phyloP scores from a whole-genome alignment of 164 flowering plant species.

The Chloranthus sessilifolius region DNA sequence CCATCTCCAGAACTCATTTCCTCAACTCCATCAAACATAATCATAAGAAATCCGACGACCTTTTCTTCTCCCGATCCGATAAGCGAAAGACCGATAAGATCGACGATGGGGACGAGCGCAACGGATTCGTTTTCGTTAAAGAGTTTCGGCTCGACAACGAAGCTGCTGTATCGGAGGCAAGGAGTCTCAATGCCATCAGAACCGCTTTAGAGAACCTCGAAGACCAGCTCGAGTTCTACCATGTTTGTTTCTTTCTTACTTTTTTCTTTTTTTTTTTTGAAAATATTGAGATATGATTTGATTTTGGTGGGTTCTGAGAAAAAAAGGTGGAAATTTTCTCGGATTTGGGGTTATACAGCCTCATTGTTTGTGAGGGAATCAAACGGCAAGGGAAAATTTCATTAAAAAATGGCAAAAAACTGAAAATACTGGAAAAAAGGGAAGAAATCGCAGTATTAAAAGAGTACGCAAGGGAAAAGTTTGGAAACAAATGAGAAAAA shows the following conservation, averaged over 20 bases:
- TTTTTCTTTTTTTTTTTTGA: conserved; percentile 1
- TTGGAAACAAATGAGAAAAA: too few species aligned
- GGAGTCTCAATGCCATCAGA: conserved; percentile 71
- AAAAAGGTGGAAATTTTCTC: too few species aligned
- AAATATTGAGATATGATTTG: too few species aligned
- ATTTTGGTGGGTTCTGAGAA: not conserved
- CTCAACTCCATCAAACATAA: conserved; percentile 53
- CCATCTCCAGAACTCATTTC: conserved; percentile 71
- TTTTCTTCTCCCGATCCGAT: conserved; percentile 7
- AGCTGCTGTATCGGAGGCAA: conserved; percentile 65
- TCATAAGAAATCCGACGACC: conserved; percentile 11
- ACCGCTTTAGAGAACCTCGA: conserved; percentile 91
- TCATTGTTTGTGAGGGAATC: too few species aligned
- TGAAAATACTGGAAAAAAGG: too few species aligned
- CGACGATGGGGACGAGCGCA: conserved; percentile 19
- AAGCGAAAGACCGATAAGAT: conserved; percentile 16
- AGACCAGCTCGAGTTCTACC: conserved; percentile 87
- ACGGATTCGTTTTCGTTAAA: conserved; percentile 67
- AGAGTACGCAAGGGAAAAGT: too few species aligned
- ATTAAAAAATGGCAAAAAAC: too few species aligned
- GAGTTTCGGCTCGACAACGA: conserved; percentile 41
- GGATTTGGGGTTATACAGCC: too few species aligned
- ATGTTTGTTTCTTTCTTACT: conserved; percentile 40
- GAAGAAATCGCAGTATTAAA: too few species aligned
- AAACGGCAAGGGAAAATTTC: too few species aligned